Base-by-base conservation (phyloP, 2,329 filamentous ascomycete genomes). In the Trichoderma atroviride region DNA sequence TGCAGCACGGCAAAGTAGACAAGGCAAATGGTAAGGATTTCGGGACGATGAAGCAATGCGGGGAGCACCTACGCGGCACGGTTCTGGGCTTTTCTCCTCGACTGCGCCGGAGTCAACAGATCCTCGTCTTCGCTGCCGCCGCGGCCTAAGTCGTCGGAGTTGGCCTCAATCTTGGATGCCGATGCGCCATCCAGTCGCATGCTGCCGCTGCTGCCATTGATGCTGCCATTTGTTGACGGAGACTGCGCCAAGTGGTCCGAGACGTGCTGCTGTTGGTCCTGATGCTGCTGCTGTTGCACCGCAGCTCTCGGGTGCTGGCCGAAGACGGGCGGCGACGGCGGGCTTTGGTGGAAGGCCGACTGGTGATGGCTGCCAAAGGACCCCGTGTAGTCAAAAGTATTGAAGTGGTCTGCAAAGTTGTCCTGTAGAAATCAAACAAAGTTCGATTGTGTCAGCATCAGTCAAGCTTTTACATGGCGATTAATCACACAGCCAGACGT, bases 1-100 rank as follows among this genome's bases (percentile, higher is more conserved):
- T 13, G 19, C 50, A 52, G 37, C 22, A 35, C 1, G 31, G 10
- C 9, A 60, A 16, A 40, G 14, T 5, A 27, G 27, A 57, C 14
- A 29, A 19, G 22, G 11, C n/a, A n/a, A 13, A 47, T 27, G 47
- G 11, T 13, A 14, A 14, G 56, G 33, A 14, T 10, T n/a, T n/a
- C n/a, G 40, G 19, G 19, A 10, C 16, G 40, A 43, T 43, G 27
- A 5, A 35, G 33, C n/a, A 29, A 35, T 2, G 19, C n/a, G 11
- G n/a, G 4, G 14, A 52, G 2, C 5, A 87, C 87, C 73, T 82
- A 89, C 87, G 87, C 87, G 73, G 86, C 86, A 73, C 87, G 82
- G 72, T 89, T 89, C 77, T 89, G 87, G 56, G 86, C 87, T 76
- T 89, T 89, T 71, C 87, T 83, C 74, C 85, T 82, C 13, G 85